These are phyloP conservation scores for Musa itinerans DNA, from an alignment of 176 grass and related monocot genomes.

Conservation along the genomic window DNA sequence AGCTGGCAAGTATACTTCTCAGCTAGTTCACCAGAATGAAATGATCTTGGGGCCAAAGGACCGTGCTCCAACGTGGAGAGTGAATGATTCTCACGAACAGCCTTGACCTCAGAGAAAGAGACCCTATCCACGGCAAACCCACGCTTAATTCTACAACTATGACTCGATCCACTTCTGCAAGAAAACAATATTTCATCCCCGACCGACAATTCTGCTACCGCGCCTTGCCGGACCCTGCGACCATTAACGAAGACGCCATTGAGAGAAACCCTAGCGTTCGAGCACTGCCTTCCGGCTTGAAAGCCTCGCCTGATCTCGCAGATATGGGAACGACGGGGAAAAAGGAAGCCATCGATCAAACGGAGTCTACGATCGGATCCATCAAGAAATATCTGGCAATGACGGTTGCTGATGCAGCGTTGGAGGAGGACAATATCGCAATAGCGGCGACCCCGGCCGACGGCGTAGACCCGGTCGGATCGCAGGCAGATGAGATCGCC, in stretches of 20 bases:
- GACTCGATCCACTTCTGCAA: background rate
- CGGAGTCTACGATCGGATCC: slow-evolving; percentile 33
- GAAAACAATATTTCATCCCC: slow-evolving; percentile 43
- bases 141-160: slow-evolving; percentile 20
- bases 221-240: slow-evolving; percentile 18
- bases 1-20: slow-evolving; percentile 41
- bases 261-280: background rate
- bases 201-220: slow-evolving; percentile 29
- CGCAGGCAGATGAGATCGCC: slow-evolving; percentile 33
- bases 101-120: slow-evolving; percentile 20
- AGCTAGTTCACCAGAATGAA: slow-evolving; percentile 41
- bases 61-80: background rate
- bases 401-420: slow-evolving; percentile 14
- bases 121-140: slow-evolving; percentile 57
- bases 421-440: slow-evolving; percentile 25
- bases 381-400: slow-evolving; percentile 39
- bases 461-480: slow-evolving; percentile 47
- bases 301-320: background rate
- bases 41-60: slow-evolving; percentile 36
- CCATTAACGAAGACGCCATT: slow-evolving; percentile 42
- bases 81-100: background rate
- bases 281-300: background rate
- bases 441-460: slow-evolving; percentile 24
- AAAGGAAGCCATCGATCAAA: slow-evolving; percentile 26
- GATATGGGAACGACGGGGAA: background rate